Base-by-base conservation (phyloP, 768 basidiomycete species). In the Symmetrospora coprosmae region DNA sequence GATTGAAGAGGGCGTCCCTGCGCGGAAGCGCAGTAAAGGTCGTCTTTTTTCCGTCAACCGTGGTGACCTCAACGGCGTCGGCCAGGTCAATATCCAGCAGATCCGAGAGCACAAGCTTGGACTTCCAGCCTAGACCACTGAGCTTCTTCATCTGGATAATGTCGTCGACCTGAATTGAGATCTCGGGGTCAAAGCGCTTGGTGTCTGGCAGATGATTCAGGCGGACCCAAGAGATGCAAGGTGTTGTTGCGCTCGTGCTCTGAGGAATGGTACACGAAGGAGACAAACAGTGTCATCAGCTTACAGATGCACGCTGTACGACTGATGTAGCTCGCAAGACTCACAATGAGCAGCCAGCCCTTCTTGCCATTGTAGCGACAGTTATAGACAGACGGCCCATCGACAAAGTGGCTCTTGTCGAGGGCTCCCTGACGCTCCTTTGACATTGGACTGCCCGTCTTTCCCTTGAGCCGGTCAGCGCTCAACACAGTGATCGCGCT, bases 71-170 rank as follows among this genome's bases (percentile, higher is more conserved):
- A 39, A 74, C 55, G 48, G 70, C 73, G 50, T 73, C 73, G 23
- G 50, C 47, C n/a, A 64, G 49, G 37, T 62, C 61, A 38, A 50
- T 49, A 5, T 62, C 63, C 2, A 64, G 49, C 27, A 49, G 70
- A 69, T 70, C 74, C 25, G 73, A 73, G 23, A 74, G 70, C 25
- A 75, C 65, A 37, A 74, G 61, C 68, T 71, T 71, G n/a, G 70
- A 72, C 70, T 74, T 74, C 72, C 73, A 74, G 38, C 74, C 74
- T 41, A 73, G 70, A 34, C 74, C 74, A 35, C 74, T 74, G 45
- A 74, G 50, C 69, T 71, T 74, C 62, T 67, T 55, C 49, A 74
- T 39, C 56, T 68, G 66, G 9, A 53, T 61, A 14, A 74, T 66
- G 45, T 73, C 72, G 35, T 61, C 50, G 2, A 75, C 47, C 34